Evolutionary conservation across 495 filamentous ascomycete genomes (phyloP).

Genomic region (Barbatosphaeria neglecta): DNA sequence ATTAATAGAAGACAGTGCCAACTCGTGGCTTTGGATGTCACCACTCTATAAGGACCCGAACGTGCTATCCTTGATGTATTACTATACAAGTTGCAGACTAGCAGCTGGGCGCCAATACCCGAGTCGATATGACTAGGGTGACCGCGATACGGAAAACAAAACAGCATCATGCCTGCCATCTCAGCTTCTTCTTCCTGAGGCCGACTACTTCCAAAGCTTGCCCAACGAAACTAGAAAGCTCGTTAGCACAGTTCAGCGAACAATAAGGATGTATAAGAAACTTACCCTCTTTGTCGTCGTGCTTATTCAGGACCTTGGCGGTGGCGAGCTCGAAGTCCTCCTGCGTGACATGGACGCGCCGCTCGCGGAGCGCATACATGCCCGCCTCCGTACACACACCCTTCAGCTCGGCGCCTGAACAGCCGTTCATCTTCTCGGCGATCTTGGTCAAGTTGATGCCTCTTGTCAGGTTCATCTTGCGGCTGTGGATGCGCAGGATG

Average conservation of each 20-base stretch:
- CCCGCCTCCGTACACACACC: conserved; percentile 94
- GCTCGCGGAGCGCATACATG: conserved; percentile 93
- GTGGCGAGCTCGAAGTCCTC: conserved; percentile 99
- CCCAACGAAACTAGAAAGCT: neutral
- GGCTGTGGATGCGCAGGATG: conserved; percentile 91
- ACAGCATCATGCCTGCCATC: too few species aligned
- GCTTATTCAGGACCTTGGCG: conserved; percentile 98
- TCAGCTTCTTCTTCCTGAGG: neutral
- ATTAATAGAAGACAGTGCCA: too few species aligned
- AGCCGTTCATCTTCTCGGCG: conserved; percentile 99
- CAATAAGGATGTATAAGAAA: conserved; percentile 8
- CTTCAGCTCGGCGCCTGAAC: conserved; percentile 93
- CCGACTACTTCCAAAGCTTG: conserved; percentile 72
- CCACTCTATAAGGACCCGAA: too few species aligned
- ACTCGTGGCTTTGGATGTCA: neutral
- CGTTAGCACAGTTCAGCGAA: neutral
- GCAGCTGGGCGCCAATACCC: too few species aligned
- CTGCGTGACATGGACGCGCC: conserved; percentile 94
- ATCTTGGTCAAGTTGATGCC: conserved; percentile 98
- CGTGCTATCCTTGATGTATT: too few species aligned
- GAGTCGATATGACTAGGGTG: too few species aligned
- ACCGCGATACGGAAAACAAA: neutral
- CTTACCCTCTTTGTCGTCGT: conserved; percentile 84
- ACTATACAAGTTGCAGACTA: neutral
- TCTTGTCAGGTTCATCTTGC: conserved; percentile 95